Base-by-base conservation (phyloP, 2,329 filamentous ascomycete species). In the Drechslerella coelobrocha region DNA sequence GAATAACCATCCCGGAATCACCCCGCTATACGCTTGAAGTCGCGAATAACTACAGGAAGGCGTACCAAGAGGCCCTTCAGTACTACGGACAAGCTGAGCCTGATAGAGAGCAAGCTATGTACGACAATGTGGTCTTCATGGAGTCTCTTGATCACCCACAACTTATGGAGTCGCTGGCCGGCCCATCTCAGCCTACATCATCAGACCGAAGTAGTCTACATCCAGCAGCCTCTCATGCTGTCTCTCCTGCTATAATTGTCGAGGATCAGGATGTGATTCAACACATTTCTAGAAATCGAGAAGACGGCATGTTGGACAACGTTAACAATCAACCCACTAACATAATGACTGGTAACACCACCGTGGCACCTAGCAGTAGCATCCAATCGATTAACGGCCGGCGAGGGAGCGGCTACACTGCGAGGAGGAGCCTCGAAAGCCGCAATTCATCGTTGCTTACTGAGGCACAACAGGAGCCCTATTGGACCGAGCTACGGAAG, bases 1-100 rank as follows among this genome's bases (percentile, higher is more conserved):
- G 87, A 17, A 86, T 89, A 76, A 85, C 86, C 72, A 83, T 89
- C 43, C 87, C 86, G 37, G 87, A 89, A 76, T 86, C 84, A 61
- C 86, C 86, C 2, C 81, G 88, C 29, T 89, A 87, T 77, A 84
- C 84, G 8, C 82, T 88, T 26, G 86, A 89, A 74, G 85, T 89
- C 72, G 85, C 85, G 73, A 83, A 84, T 75, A 85, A 87, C 73
- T 83, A 85, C 0, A 81, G 82, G 4, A 82, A 84, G 45, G 85
- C 85, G 9, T 81, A 88, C 50, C 37, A 56, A 29, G 53, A 56
- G 37, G 53, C 53, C 2, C 29, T 56, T 9, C 53, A 45, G 86
- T 85, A 0, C 84, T 86, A 50, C 80, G 83, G 14, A 81, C 87
- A 3, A 87, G 87, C 73, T 83, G 82, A 23, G 80, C 76, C 55